Percentiles rank a stretch among this genome's conserved stretches.
Conservation (phyloP, 2,329 filamentous ascomycete species). For the Fusarium cicatricum region DNA sequence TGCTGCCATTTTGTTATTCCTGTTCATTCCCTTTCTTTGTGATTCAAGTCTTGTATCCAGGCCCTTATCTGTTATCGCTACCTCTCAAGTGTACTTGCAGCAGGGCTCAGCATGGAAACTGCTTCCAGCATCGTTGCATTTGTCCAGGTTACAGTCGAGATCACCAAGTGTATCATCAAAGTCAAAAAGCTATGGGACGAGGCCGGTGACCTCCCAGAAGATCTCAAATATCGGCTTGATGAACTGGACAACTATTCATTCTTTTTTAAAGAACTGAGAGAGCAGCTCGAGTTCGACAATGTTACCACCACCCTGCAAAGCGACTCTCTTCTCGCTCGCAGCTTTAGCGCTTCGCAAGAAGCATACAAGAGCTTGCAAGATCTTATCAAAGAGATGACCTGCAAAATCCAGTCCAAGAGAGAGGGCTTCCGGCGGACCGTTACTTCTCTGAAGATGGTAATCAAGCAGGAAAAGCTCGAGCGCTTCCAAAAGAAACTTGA, state of each 20-base stretch:
- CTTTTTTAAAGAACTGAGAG: slow-evolving; percentile 27
- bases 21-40: not conserved
- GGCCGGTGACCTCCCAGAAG: slow-evolving; percentile 34
- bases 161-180: slow-evolving; percentile 34
- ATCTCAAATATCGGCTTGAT: slow-evolving; percentile 31
- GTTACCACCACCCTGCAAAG: slow-evolving; percentile 3
- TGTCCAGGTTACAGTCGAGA: slow-evolving; percentile 31
- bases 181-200: slow-evolving; percentile 38
- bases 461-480: too few species aligned
- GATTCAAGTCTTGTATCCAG: too few species aligned
- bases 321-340: slow-evolving; percentile 2
- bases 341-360: not conserved
- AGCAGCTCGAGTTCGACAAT: slow-evolving; percentile 12
- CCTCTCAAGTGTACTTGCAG: too few species aligned
- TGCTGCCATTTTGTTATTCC: not conserved
- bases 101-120: slow-evolving; percentile 27
- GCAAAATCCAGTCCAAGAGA: too few species aligned
- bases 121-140: slow-evolving; percentile 39
- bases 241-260: slow-evolving; percentile 21
- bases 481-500: too few species aligned
- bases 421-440: too few species aligned
- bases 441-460: too few species aligned
- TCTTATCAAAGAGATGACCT: too few species aligned
- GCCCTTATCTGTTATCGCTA: too few species aligned
- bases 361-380: too few species aligned